Evolutionary conservation across 768 basidiomycete species (phyloP).

Genomic region (Nidularia pulvinata): DNA sequence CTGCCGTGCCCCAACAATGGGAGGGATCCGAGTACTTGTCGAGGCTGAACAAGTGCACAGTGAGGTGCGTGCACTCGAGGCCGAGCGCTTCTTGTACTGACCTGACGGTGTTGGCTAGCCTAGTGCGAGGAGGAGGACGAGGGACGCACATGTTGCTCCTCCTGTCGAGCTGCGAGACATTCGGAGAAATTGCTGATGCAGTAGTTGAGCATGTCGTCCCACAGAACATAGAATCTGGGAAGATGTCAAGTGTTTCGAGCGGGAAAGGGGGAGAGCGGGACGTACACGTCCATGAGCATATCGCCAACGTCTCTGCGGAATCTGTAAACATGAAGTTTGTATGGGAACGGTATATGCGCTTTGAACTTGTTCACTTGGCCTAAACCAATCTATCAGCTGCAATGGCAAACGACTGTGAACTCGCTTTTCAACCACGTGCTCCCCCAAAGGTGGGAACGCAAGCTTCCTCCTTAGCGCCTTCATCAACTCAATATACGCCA

Average conservation of each 20-base stretch:
- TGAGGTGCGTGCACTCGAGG: constrained; percentile 46
- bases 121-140: neutral
- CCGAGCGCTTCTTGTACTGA: constrained; percentile 87
- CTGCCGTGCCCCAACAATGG: constrained; percentile 65
- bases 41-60: constrained; percentile 69
- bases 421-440: constrained; percentile 71
- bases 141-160: constrained; percentile 55
- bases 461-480: constrained; percentile 71
- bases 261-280: constrained; percentile 5
- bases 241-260: neutral
- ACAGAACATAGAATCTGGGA: constrained; percentile 79
- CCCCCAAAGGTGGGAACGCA: constrained; percentile 60
- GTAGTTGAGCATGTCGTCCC: constrained; percentile 78
- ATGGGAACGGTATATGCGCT: constrained; percentile 29
- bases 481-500: constrained; percentile 80
- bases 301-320: constrained; percentile 89
- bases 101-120: constrained; percentile 39
- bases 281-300: constrained; percentile 86
- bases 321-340: constrained; percentile 27
- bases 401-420: constrained; percentile 9
- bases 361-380: constrained; percentile 82
- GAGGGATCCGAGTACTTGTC: constrained; percentile 63
- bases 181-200: constrained; percentile 64
- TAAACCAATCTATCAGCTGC: constrained; percentile 21
- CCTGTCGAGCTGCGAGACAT: constrained; percentile 42